Conservation (phyloP, 805 yeast genomes). For the Limtongozyma cylindracea region DNA sequence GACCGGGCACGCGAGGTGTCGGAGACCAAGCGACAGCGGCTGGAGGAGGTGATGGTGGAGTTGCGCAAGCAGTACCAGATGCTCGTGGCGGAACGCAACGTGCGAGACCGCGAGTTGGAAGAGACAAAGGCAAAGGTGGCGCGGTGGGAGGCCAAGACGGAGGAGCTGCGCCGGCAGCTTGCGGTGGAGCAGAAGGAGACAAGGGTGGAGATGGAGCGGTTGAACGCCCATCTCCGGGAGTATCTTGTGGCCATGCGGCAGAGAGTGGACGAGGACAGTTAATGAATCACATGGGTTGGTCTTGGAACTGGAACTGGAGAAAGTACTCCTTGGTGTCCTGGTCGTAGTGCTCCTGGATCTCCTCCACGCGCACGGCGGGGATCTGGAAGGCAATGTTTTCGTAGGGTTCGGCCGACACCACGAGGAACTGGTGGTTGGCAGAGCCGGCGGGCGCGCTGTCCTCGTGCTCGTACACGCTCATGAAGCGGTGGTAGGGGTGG, state of each 20-base stretch:
- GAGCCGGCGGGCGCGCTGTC: slow-evolving; percentile 5
- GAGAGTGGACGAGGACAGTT: too few relatives aligned
- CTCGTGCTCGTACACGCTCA: slow-evolving; percentile 45
- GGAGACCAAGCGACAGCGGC: slow-evolving; percentile 14
- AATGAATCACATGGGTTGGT: too few relatives aligned
- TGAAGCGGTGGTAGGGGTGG: slow-evolving; percentile 44
- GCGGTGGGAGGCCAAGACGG: slow-evolving; percentile 14
- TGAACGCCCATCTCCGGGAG: slow-evolving; percentile 25
- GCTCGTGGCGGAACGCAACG: slow-evolving; percentile 19
- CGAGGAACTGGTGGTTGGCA: slow-evolving; percentile 36
- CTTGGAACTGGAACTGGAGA: slow-evolving; percentile 35
- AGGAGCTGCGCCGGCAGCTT: slow-evolving; percentile 13
- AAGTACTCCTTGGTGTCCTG: slow-evolving; percentile 39
- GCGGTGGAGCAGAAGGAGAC: slow-evolving; percentile 26
- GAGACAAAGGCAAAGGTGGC: slow-evolving; percentile 20
- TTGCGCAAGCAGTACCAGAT: slow-evolving; percentile 19
- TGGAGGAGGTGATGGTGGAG: slow-evolving; percentile 15
- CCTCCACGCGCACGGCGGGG: slow-evolving; percentile 27
- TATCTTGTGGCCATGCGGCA: slow-evolving; percentile 30
- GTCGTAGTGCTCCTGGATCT: slow-evolving; percentile 56
- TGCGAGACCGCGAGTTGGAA: slow-evolving; percentile 20
- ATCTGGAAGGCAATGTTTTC: slow-evolving; percentile 57
- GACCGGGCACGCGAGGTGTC: slow-evolving; percentile 20
- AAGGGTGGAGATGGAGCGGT: slow-evolving; percentile 23
- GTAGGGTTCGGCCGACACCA: slow-evolving; percentile 78